Base-by-base conservation (phyloP, 2,329 filamentous ascomycete species). In the Scedosporium apiospermum region DNA sequence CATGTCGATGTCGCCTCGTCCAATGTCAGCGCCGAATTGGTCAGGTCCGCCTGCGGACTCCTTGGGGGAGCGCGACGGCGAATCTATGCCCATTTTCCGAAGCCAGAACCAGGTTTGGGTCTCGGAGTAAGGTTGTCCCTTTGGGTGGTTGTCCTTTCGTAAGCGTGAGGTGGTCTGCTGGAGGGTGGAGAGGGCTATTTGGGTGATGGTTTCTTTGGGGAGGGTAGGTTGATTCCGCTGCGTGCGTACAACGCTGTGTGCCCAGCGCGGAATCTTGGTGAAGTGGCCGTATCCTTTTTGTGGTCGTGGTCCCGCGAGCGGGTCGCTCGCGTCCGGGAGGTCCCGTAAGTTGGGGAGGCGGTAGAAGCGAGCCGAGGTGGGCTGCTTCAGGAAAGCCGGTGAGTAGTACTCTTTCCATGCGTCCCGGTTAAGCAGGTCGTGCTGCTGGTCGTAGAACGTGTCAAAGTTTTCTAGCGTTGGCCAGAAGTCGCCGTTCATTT, bases 281-380 rank as follows among this genome's bases (percentile, higher is more conserved):
- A 49, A 49, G 21, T 49, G 44, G 44, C 44, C 44, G n/a, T 0
- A 4, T 21, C 44, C 44, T 21, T 49, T 49, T 23, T 18, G 3
- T 38, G 34, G 38, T 2, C 64, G 63, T 16, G 60, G 60, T 38
- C 55, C 41, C 12, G 7, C 27, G 4, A 64, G 53, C 16, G 61
- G 61, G 53, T 60, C 27, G 46, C 63, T 62, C 12, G 63, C 61
- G 58, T 65, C 63, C 6, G 63, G 58, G 3, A 65, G 61, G n/a
- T 64, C 63, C 60, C 49, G 44, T 44, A 64, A 27, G 58, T 65
- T 53, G 58, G 64, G 64, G 6, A 65, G 64, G 23, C 61, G 64
- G 27, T 64, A 64, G 44, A 65, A 65, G 12, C 55, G 63, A 38
- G 55, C 41, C 26, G 64, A 64, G 14, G 18, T 57, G n/a, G 55